Percentiles rank a stretch among this genome's conserved stretches.
Evolutionary conservation across 2,329 filamentous ascomycete genomes (phyloP).

Genomic region (Aureobasidium sp.): DNA sequence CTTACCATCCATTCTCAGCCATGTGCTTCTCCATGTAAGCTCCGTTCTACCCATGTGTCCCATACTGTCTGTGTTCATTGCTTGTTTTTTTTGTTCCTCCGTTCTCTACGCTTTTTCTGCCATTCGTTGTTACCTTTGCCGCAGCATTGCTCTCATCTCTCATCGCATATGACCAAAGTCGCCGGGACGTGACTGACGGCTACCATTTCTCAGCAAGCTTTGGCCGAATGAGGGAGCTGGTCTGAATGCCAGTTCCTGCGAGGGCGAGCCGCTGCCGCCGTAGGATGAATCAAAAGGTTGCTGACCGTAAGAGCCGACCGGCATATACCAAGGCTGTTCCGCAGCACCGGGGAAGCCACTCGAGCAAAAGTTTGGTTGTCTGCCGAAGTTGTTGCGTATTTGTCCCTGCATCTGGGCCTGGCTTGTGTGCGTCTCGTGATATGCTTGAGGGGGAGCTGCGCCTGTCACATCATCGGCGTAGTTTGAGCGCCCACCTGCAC

Average conservation of each 20-base stretch:
- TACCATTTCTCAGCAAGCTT: background rate
- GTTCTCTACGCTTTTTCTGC: background rate
- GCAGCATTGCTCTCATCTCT: background rate
- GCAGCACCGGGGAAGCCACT: background rate
- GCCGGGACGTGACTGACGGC: background rate
- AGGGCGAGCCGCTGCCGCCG: background rate
- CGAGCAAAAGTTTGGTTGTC: background rate
- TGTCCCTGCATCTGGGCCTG: constrained; percentile 9
- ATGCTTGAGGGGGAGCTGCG: background rate
- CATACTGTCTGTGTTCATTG: background rate
- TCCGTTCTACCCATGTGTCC: background rate
- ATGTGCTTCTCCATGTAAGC: background rate
- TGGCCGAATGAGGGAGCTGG: background rate
- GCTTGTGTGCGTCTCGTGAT: background rate
- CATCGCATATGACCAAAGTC: background rate
- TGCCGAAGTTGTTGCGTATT: background rate
- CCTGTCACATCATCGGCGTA: constrained; percentile 8
- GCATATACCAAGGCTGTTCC: constrained; percentile 10
- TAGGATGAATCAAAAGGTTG: background rate
- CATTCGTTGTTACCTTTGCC: background rate
- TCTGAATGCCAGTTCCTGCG: background rate
- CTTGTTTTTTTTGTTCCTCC: background rate
- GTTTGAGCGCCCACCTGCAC: background rate
- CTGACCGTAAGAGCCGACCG: background rate
- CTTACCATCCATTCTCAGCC: background rate